phyloP scores from a whole-genome alignment of 371 early-diverging fungal species.

The Rhizopus delemar region DNA sequence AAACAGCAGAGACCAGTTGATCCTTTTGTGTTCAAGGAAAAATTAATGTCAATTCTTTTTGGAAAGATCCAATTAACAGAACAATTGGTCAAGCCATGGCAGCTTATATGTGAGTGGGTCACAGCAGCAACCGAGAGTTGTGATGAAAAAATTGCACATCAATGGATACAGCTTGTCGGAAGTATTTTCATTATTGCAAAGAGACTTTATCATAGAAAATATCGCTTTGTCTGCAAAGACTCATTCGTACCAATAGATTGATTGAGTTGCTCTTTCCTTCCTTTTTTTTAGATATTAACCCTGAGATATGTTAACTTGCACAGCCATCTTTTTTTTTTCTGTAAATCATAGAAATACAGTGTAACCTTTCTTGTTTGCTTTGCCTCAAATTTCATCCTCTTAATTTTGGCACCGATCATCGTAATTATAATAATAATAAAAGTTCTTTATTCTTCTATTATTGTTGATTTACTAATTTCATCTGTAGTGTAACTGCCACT shows the following conservation, averaged over 20 bases:
- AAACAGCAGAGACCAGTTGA: slow-evolving; percentile 8
- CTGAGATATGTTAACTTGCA: background rate
- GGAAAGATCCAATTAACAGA: slow-evolving; percentile 38
- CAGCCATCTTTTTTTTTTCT: slow-evolving; percentile 7
- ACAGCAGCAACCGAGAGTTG: background rate
- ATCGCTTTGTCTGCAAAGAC: background rate
- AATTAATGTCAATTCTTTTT: slow-evolving; percentile 31
- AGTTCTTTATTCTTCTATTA: background rate
- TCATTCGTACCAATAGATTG: background rate
- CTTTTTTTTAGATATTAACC: background rate
- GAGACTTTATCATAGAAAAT: background rate
- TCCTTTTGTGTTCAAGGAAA: slow-evolving; percentile 21
- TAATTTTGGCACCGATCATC: no score
- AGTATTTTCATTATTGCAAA: slow-evolving; percentile 1
- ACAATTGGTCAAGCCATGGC: slow-evolving; percentile 29
- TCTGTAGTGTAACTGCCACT: background rate
- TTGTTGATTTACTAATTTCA: background rate
- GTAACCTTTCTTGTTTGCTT: slow-evolving; percentile 1
- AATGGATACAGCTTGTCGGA: background rate
- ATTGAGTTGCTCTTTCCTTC: background rate
- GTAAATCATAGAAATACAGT: background rate
- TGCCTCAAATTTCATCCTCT: background rate
- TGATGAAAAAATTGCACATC: background rate
- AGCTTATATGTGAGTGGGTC: slow-evolving; percentile 39
- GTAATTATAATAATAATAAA: no score